These are phyloP conservation scores for Stagonosporopsis cucurbitacearum DNA, from an alignment of 2,329 filamentous ascomycete genomes.

Conservation along the genomic window DNA sequence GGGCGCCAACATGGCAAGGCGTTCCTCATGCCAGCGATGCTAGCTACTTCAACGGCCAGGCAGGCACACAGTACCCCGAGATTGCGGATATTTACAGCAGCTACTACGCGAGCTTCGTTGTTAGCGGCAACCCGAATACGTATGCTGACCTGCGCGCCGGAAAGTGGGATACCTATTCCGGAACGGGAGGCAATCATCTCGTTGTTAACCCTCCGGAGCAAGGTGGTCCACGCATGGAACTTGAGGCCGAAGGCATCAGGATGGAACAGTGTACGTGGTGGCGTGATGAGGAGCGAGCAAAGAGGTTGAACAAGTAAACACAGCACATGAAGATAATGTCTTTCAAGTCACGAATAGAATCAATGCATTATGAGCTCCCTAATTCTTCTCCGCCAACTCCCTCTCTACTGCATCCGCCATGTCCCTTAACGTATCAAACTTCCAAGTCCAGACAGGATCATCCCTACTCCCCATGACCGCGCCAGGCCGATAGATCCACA, in stretches of 20 bases:
- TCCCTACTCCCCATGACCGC: slow-evolving; percentile 54
- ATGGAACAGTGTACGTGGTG: slow-evolving; percentile 44
- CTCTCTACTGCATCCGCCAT: slow-evolving; percentile 64
- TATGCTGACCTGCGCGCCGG: slow-evolving; percentile 28
- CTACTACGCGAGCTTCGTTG: slow-evolving; percentile 47
- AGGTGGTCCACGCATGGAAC: slow-evolving; percentile 36
- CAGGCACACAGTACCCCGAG: slow-evolving; percentile 36
- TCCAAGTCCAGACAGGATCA: slow-evolving; percentile 57
- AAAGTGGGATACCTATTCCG: slow-evolving; percentile 40
- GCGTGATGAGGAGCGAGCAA: slow-evolving; percentile 39
- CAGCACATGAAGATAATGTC: background rate
- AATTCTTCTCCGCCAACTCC: slow-evolving; percentile 25
- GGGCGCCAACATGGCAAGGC: slow-evolving; percentile 32
- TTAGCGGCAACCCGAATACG: slow-evolving; percentile 45
- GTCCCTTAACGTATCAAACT: slow-evolving; percentile 64
- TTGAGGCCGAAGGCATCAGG: slow-evolving; percentile 33
- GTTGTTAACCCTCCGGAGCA: slow-evolving; percentile 31
- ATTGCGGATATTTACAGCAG: slow-evolving; percentile 42
- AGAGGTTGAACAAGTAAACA: slow-evolving; percentile 41
- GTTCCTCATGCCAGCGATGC: slow-evolving; percentile 44
- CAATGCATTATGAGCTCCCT: background rate
- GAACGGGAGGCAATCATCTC: slow-evolving; percentile 23
- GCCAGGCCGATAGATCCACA: slow-evolving; percentile 68
- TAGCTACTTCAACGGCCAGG: slow-evolving; percentile 41
- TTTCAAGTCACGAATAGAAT: background rate